Conservation (phyloP, 139 green algal species). For the Chlorella sp. region DNA sequence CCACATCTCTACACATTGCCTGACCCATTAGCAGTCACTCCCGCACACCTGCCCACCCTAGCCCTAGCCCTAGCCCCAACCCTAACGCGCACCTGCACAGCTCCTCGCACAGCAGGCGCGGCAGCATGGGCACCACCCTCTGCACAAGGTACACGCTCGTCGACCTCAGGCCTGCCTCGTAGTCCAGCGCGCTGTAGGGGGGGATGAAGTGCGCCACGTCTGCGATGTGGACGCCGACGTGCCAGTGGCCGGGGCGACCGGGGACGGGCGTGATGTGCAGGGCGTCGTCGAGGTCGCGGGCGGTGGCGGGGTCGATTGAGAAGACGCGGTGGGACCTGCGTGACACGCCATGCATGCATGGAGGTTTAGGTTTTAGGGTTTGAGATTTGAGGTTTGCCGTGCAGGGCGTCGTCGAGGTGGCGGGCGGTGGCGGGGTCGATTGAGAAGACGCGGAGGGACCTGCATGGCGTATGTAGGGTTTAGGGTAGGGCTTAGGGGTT, state of each 20-base stretch:
- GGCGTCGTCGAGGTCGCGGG: slow-evolving; percentile 81
- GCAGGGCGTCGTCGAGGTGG: slow-evolving; percentile 85
- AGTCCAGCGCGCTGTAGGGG: slow-evolving; percentile 63
- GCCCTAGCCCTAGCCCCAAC: too few relatives aligned
- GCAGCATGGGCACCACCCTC: slow-evolving; percentile 85
- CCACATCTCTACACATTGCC: too few relatives aligned
- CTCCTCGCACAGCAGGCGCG: slow-evolving; percentile 81
- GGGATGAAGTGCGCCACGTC: slow-evolving; percentile 78
- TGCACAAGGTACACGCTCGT: slow-evolving; percentile 74
- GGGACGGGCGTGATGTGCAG: slow-evolving; percentile 48
- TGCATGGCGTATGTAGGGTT: neutral
- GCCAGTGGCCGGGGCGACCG: neutral
- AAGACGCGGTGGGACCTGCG: slow-evolving; percentile 52
- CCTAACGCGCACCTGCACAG: slow-evolving; percentile 54
- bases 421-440: slow-evolving; percentile 79
- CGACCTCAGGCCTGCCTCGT: slow-evolving; percentile 50
- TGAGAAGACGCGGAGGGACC: slow-evolving; percentile 57
- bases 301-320: slow-evolving; percentile 79
- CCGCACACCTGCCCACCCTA: too few relatives aligned
- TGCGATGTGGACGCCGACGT: slow-evolving; percentile 86
- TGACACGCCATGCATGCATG: too few relatives aligned
- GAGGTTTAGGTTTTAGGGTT: too few relatives aligned
- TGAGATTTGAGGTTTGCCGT: slow-evolving; percentile 9
- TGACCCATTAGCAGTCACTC: too few relatives aligned
- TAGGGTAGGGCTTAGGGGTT: neutral